phyloP scores from a whole-genome alignment of 495 filamentous ascomycete genomes.

The Staphylotrichum longicolle region DNA sequence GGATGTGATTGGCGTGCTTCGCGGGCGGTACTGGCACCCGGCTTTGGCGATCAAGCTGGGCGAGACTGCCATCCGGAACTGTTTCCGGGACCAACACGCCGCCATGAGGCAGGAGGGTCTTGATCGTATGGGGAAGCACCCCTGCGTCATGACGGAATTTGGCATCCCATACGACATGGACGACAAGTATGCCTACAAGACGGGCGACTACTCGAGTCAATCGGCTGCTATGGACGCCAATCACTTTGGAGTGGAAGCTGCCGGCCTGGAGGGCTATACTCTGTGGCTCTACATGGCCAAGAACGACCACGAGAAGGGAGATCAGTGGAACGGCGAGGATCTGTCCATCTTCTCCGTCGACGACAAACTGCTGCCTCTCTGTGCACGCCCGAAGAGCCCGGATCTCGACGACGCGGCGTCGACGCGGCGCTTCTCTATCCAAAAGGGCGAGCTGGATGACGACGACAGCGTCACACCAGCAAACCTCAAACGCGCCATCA shows the following conservation, averaged over 20 bases:
- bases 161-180: conserved; percentile 99
- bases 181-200: conserved; percentile 88
- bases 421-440: conserved; percentile 23
- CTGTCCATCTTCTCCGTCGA: conserved; percentile 84
- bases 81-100: conserved; percentile 85
- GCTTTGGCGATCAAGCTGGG: conserved; percentile 90
- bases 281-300: conserved; percentile 81
- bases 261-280: conserved; percentile 75
- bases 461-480: conserved; percentile 59
- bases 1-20: conserved; percentile 87
- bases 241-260: conserved; percentile 85
- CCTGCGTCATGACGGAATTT: conserved; percentile 89
- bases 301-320: conserved; percentile 88
- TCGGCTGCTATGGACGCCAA: conserved; percentile 95
- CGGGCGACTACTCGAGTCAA: conserved; percentile 94
- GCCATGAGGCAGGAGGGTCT: conserved; percentile 85
- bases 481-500: conserved; percentile 71
- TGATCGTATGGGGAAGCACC: conserved; percentile 85
- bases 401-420: conserved; percentile 39
- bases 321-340: conserved; percentile 97
- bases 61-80: conserved; percentile 93
- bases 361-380: conserved; percentile 66
- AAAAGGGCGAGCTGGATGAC: conserved; percentile 49
- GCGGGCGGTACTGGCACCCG: conserved; percentile 82
- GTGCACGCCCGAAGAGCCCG: conserved; percentile 42